Conservation (phyloP, 1,139 yeast genomes). For the Suhomyces maxii region DNA sequence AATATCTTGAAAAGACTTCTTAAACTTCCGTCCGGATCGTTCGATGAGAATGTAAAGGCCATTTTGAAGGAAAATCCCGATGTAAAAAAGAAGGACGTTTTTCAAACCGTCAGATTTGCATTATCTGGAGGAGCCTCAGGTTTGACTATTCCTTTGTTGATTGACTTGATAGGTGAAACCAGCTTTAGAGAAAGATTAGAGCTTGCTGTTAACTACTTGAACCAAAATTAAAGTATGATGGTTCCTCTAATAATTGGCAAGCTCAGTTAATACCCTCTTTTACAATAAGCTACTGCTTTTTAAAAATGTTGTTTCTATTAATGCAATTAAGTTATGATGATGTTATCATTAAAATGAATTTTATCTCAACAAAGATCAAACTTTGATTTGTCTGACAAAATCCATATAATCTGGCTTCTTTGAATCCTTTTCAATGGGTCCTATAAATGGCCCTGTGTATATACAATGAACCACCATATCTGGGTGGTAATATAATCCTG, state of each 20-base stretch:
- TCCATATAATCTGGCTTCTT: conserved; percentile 32
- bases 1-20: conserved; percentile 10
- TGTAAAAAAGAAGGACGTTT: conserved; percentile 49
- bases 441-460: conserved; percentile 59
- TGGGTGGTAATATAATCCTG: conserved; percentile 74
- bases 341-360: too few species aligned
- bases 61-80: conserved; percentile 16
- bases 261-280: too few species aligned
- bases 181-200: conserved; percentile 41
- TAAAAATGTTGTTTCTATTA: too few species aligned
- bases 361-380: not conserved
- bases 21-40: conserved; percentile 3
- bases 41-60: conserved; percentile 14
- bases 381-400: conserved; percentile 10
- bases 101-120: conserved; percentile 65
- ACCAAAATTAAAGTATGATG: not conserved
- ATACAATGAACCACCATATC: conserved; percentile 89
- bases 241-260: not conserved
- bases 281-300: not conserved
- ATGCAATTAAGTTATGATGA: too few species aligned
- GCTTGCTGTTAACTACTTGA: not conserved
- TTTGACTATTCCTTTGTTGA: conserved; percentile 59
- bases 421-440: conserved; percentile 21
- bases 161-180: conserved; percentile 55
- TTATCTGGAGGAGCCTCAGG: conserved; percentile 77